Base-by-base conservation (phyloP, 805 yeast genomes). In the Candida boidinii region DNA sequence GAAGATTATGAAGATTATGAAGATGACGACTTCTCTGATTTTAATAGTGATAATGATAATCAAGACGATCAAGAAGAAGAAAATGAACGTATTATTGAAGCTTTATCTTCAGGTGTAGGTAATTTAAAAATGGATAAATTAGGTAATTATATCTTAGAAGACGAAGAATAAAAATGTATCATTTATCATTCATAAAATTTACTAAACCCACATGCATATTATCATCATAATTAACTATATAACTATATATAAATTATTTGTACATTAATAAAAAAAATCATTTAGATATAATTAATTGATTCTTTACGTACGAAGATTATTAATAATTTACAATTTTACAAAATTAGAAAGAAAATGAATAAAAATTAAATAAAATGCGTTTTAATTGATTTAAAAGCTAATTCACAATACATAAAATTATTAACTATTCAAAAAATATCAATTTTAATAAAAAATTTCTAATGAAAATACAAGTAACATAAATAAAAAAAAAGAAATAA, bases 91-190 rank as follows among this genome's bases (percentile, higher is more conserved):
- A 84, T 83, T 48, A 73, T 83, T 17, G 75, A 75, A 40, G 92
- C 90, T 3, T 56, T 83, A 31, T 73, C 76, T 10, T 52, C 58
- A 5, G 92, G 90, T 15, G 71, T 68, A 3, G 64, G 69, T 29
- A 67, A 74, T n/a, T 56, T 84, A 42, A 81, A 80, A 51, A 76
- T 80, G 79, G 95, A 84, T 51, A 81, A 77, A 45, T 53, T 84
- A 28, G 95, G 95, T 26, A 84, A 84, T 55, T 84, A 84, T 51
- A 77, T 82, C 22, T 52, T 84, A 24, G 84, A 80, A 12, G 64
- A 61, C 10, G 30, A 33, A 4, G 13, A 30, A 16, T 16, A 15
- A 19, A n/a, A 8, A 9, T 10, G 24, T n/a, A 10, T 10, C 12
- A 10, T 22, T 10, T n/a, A 22, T 22, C 10, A n/a, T 22, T n/a